These are phyloP conservation scores for Aspergillus nomiae DNA, from an alignment of 2,329 filamentous ascomycete genomes.

Conservation along the genomic window DNA sequence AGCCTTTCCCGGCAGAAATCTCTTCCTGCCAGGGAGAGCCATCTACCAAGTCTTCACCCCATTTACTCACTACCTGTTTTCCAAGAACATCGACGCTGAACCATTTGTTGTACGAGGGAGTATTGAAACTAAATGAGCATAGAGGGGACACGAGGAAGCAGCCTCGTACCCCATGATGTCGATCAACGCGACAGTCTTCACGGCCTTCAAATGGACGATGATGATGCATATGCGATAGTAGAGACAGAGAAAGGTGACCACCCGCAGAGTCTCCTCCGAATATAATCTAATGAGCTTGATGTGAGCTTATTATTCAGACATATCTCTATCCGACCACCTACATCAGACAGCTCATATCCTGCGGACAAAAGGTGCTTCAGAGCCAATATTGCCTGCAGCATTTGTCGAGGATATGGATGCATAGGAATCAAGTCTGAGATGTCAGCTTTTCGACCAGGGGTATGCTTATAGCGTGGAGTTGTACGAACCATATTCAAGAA, in stretches of 20 bases:
- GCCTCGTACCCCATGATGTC: no score
- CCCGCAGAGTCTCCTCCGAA: constrained; percentile 28
- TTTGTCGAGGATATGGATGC: constrained; percentile 22
- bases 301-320: background rate
- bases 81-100: constrained; percentile 14
- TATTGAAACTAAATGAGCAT: constrained; percentile 15
- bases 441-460: background rate
- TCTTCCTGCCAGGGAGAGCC: constrained; percentile 24
- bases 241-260: constrained; percentile 21
- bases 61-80: constrained; percentile 16
- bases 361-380: constrained; percentile 18
- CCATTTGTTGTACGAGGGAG: constrained; percentile 17
- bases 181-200: no score
- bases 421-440: constrained; percentile 9
- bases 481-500: no score
- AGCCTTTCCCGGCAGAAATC: constrained; percentile 18
- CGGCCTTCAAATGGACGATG: no score
- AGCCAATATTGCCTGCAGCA: constrained; percentile 20
- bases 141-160: constrained; percentile 22
- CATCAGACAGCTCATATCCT: constrained; percentile 17
- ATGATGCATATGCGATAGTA: constrained; percentile 12
- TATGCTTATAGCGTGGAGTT: background rate
- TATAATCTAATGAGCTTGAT: constrained; percentile 17
- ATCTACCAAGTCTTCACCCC: constrained; percentile 16
- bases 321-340: background rate